These are phyloP conservation scores for Epichloe hybrida DNA, from an alignment of 2,329 filamentous ascomycete species.

Conservation along the genomic window DNA sequence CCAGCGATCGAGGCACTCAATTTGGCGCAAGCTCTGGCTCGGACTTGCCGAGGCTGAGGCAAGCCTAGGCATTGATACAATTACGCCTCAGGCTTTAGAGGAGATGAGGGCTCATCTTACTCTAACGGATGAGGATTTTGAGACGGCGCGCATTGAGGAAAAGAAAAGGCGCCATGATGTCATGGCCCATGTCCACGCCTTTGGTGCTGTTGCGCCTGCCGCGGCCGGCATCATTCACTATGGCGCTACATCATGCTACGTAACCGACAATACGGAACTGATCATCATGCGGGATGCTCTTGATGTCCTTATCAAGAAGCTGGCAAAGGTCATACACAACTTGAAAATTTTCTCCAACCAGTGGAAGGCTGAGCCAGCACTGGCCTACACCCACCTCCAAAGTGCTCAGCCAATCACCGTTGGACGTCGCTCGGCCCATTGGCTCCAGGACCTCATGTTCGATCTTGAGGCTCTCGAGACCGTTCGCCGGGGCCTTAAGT, in stretches of 20 bases:
- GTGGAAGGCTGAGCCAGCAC: constrained; percentile 55
- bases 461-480: constrained; percentile 63
- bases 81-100: constrained; percentile 60
- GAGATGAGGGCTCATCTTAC: constrained; percentile 62
- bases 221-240: constrained; percentile 76
- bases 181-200: constrained; percentile 63
- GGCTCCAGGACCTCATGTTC: constrained; percentile 51
- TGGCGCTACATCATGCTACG: constrained; percentile 27
- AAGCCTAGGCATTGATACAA: constrained; percentile 60
- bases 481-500: constrained; percentile 53
- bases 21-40: constrained; percentile 78
- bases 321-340: constrained; percentile 67
- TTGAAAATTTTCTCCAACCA: constrained; percentile 58
- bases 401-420: constrained; percentile 30
- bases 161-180: constrained; percentile 52
- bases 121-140: constrained; percentile 69
- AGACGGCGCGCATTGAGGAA: constrained; percentile 63
- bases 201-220: constrained; percentile 57
- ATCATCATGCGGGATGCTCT: constrained; percentile 54
- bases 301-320: constrained; percentile 61
- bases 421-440: constrained; percentile 36
- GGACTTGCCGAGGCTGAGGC: constrained; percentile 71
- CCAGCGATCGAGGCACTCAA: constrained; percentile 58
- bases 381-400: constrained; percentile 67
- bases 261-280: constrained; percentile 65